Evolutionary conservation across 2,329 filamentous ascomycete genomes (phyloP).

Genomic region (Pseudogymnoascus sp.): DNA sequence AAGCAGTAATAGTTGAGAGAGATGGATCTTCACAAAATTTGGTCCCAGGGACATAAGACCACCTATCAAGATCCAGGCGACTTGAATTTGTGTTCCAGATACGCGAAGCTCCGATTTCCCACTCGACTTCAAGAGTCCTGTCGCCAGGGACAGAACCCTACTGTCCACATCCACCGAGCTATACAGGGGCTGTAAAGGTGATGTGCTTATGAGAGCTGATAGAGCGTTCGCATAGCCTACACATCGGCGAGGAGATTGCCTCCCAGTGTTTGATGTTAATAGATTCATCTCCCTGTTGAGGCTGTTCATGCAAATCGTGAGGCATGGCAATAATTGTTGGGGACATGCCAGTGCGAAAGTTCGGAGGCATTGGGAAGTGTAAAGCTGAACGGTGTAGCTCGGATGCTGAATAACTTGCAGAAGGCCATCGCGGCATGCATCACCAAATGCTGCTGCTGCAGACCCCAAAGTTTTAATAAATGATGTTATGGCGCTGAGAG

Average conservation of each 20-base stretch:
- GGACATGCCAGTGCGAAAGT: slow-evolving; percentile 85
- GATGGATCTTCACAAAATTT: slow-evolving; percentile 97
- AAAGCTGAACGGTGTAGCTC: slow-evolving; percentile 92
- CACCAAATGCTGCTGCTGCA: slow-evolving; percentile 71
- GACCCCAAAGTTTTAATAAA: slow-evolving; percentile 76
- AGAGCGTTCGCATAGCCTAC: slow-evolving; percentile 88
- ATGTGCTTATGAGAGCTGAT: slow-evolving; percentile 84
- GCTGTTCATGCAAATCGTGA: slow-evolving; percentile 96
- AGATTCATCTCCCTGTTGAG: slow-evolving; percentile 78
- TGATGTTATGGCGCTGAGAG: slow-evolving; percentile 72
- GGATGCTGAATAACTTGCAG: slow-evolving; percentile 89
- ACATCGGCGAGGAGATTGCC: slow-evolving; percentile 76
- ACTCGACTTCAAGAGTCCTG: slow-evolving; percentile 84
- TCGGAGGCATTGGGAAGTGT: slow-evolving; percentile 79
- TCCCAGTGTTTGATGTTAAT: slow-evolving; percentile 53
- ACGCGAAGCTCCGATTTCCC: slow-evolving; percentile 84
- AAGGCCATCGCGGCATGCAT: slow-evolving; percentile 77
- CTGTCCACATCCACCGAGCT: slow-evolving; percentile 95
- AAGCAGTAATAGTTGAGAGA: slow-evolving; percentile 83
- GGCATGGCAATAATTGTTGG: slow-evolving; percentile 80
- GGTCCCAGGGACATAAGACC: slow-evolving; percentile 94
- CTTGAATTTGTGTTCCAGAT: slow-evolving; percentile 91
- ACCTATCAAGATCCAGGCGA: slow-evolving; percentile 95
- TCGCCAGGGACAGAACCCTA: slow-evolving; percentile 83
- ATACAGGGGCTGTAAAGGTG: slow-evolving; percentile 79